Evolutionary conservation across 352 stramenopile species (phyloP).

Genomic region (Phytophthora colocasiae): DNA sequence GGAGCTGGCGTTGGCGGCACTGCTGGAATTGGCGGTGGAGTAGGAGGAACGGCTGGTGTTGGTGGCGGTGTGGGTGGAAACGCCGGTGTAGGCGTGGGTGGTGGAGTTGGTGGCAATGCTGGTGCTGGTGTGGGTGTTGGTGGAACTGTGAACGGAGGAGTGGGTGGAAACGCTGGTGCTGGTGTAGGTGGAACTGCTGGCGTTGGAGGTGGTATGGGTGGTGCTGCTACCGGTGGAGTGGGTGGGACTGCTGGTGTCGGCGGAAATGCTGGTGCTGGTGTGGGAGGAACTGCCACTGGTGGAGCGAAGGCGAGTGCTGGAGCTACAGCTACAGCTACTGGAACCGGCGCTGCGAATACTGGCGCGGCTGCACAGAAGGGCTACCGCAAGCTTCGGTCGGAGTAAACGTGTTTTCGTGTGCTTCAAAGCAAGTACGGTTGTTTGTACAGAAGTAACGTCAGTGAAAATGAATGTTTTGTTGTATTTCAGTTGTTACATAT

Average conservation of each 20-base stretch:
- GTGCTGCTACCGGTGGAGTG: background rate
- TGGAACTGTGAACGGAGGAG: background rate
- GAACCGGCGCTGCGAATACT: background rate
- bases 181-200: background rate
- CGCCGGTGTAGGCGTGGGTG: background rate
- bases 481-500: too few relatives aligned
- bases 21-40: background rate
- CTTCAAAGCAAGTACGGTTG: too few relatives aligned
- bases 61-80: background rate
- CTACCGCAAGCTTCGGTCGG: conserved; percentile 19
- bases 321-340: background rate
- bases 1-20: background rate
- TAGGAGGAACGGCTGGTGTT: background rate
- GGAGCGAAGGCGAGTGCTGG: background rate
- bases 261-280: background rate
- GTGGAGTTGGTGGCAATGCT: background rate
- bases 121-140: background rate
- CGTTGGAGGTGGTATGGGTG: background rate
- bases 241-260: background rate
- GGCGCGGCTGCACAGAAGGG: conserved; percentile 7
- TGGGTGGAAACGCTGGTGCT: too few relatives aligned
- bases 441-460: too few relatives aligned
- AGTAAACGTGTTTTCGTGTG: background rate
- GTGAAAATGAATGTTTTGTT: too few relatives aligned
- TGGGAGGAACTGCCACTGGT: background rate